Percentiles rank a stretch among this genome's conserved stretches.
Conservation (phyloP, 441 rosid species). For the Mallotus repandus region DNA sequence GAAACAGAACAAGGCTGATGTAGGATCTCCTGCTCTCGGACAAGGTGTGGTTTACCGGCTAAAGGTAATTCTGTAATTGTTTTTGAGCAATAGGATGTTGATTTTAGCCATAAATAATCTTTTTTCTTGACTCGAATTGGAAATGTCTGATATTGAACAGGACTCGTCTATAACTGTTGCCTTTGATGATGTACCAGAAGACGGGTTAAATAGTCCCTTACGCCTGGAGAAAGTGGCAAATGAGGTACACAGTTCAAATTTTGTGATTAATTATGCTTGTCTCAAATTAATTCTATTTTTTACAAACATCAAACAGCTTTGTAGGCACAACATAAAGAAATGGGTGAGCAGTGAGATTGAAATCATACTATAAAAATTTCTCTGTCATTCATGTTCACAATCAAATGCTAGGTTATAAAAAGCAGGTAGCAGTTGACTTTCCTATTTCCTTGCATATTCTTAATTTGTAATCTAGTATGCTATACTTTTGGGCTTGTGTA, state of each 20-base stretch:
- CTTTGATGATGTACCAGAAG: slow-evolving; percentile 89
- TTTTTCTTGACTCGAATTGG: slow-evolving; percentile 10
- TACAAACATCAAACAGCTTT: neutral
- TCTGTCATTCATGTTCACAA: neutral
- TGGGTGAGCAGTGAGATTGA: slow-evolving; percentile 8
- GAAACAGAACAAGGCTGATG: slow-evolving; percentile 82
- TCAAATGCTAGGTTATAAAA: neutral
- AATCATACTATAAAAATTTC: neutral
- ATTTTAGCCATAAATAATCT: slow-evolving; percentile 6
- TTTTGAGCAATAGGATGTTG: slow-evolving; percentile 7
- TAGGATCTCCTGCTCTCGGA: slow-evolving; percentile 82
- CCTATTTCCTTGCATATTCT: neutral
- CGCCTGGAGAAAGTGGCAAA: slow-evolving; percentile 91
- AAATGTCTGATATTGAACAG: slow-evolving; percentile 33
- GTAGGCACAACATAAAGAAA: neutral
- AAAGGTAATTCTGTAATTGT: slow-evolving; percentile 47
- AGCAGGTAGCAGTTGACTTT: neutral
- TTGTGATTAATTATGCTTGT: slow-evolving; percentile 3
- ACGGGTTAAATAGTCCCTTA: slow-evolving; percentile 72
- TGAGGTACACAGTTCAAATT: slow-evolving; percentile 48
- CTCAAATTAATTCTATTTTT: neutral
- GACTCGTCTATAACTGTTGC: slow-evolving; percentile 89
- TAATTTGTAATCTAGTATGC: neutral
- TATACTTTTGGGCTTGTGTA: neutral
- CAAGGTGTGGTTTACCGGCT: slow-evolving; percentile 95